Evolutionary conservation across 2,329 filamentous ascomycete species (phyloP), one percentile per base, ranked within the genome.

Genomic region (Neofusicoccum laricinum): DNA sequence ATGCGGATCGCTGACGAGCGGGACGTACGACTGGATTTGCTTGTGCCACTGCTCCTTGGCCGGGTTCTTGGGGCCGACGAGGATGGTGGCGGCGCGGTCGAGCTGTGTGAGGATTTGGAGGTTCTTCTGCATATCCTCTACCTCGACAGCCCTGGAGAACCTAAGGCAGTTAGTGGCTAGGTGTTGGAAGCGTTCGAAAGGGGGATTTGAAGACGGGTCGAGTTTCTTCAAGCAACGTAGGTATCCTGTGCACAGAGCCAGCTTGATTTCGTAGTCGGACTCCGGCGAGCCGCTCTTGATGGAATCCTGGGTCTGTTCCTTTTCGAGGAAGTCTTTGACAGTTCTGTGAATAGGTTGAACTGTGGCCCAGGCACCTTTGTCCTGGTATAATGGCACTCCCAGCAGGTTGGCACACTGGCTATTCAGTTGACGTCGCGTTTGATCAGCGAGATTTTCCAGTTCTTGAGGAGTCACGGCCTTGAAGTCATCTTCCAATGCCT

Each of bases 401-500:
- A 70, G 40, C 8, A 70, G 38, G 11, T 68, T 67, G 32, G 63
- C 67, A 25, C 64, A 69, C 14, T 67, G 62, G 11, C 57, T 59
- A n/a, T 64, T 66, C 7, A 69, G 30, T 1, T 62, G 62, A 30
- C 57, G 55, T 10, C 49, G 48, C 30, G 55, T 64, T 17, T 36
- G 15, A 25, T 55, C 45, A 8, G 46, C 32, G 21, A 57, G 43
- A 7, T 15, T 8, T 2, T 17, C 11, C 8, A 63, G 61, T 38
- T 61, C 34, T n/a, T 10, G 10, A 6, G 6, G 4, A 17, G 21
- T 48, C 11, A 67, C 43, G 19, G 40, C 19, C 21, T 48, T 58
- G 21, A 61, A 34, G n/a, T 61, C 36, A 5, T 30, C 19, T 21
- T 63, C 41, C 32, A 67, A 40, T 1, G 62, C 66, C 25, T 45